Percentiles rank a stretch among this genome's conserved stretches.
These are phyloP conservation scores for Escallonia herrerae DNA, from an alignment of 129 eudicot species.

Conservation along the genomic window DNA sequence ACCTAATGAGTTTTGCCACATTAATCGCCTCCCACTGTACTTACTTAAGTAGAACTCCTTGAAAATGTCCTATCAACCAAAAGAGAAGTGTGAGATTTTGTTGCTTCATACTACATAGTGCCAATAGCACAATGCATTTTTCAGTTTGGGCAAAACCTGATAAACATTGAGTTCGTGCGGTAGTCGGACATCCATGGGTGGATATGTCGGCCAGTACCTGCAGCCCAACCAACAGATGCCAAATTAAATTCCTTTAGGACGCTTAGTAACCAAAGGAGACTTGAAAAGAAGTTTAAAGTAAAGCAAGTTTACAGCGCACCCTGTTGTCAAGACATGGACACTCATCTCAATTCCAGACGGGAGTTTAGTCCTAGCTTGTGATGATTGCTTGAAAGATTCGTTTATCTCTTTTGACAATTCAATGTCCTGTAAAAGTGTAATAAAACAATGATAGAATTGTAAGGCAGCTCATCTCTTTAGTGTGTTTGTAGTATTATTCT, in stretches of 20 bases:
- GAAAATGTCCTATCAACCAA: slow-evolving; percentile 53
- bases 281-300: background rate
- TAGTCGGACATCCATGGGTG: slow-evolving; percentile 82
- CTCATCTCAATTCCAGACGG: slow-evolving; percentile 86
- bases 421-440: slow-evolving; percentile 44
- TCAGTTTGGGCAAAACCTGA: slow-evolving; percentile 45
- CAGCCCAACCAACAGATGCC: slow-evolving; percentile 11
- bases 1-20: slow-evolving; percentile 92
- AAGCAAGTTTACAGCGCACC: slow-evolving; percentile 31
- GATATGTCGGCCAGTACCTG: slow-evolving; percentile 91
- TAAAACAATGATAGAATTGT: background rate
- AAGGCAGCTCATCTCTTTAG: background rate
- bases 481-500: no score
- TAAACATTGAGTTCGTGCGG: slow-evolving; percentile 84
- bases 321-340: slow-evolving; percentile 82
- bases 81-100: background rate
- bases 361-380: slow-evolving; percentile 83
- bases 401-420: slow-evolving; percentile 82
- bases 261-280: background rate
- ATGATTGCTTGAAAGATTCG: slow-evolving; percentile 80
- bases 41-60: slow-evolving; percentile 87
- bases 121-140: background rate
- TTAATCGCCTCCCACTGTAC: slow-evolving; percentile 74
- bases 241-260: background rate
- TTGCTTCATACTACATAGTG: background rate